A percentile compares a stretch with the other conserved stretches of the same genome.
These are phyloP conservation scores for Blepharisma undulans DNA, from an alignment of 169 alveolate genomes.

Conservation along the genomic window DNA sequence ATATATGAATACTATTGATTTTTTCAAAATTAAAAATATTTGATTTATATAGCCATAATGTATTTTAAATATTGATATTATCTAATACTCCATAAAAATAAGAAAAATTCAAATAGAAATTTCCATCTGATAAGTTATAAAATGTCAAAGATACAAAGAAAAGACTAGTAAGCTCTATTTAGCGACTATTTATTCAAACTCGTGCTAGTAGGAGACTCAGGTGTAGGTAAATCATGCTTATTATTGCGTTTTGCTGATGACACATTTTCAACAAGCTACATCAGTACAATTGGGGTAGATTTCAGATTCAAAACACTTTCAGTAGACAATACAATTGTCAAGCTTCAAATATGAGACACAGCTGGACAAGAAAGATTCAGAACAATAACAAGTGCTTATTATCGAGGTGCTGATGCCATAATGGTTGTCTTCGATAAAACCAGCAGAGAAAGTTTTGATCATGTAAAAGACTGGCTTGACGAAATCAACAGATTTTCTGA, in stretches of 20 bases:
- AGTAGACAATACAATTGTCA: constrained; percentile 90
- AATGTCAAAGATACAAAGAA: neutral
- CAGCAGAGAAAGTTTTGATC: constrained; percentile 74
- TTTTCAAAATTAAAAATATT: too few species aligned
- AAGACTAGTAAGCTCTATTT: neutral
- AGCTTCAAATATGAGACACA: constrained; percentile 92
- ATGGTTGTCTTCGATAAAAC: constrained; percentile 82
- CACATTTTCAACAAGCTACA: constrained; percentile 88
- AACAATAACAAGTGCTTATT: constrained; percentile 70
- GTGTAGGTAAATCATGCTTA: constrained; percentile 98
- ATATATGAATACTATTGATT: too few species aligned
- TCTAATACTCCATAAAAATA: neutral
- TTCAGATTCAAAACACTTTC: constrained; percentile 91
- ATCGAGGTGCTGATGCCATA: constrained; percentile 82
- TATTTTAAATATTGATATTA: neutral
- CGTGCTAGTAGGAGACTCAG: constrained; percentile 97
- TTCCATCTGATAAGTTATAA: neutral
- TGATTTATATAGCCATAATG: neutral
- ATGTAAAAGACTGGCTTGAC: constrained; percentile 72
- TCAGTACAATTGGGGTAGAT: constrained; percentile 94
- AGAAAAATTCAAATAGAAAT: neutral
- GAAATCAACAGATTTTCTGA: constrained; percentile 92
- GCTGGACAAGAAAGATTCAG: constrained; percentile 76
- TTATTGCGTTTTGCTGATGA: constrained; percentile 93
- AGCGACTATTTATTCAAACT: constrained; percentile 94